Evolutionary conservation across 306 rosid species (phyloP).

Genomic region (Vachellia pachyceras): DNA sequence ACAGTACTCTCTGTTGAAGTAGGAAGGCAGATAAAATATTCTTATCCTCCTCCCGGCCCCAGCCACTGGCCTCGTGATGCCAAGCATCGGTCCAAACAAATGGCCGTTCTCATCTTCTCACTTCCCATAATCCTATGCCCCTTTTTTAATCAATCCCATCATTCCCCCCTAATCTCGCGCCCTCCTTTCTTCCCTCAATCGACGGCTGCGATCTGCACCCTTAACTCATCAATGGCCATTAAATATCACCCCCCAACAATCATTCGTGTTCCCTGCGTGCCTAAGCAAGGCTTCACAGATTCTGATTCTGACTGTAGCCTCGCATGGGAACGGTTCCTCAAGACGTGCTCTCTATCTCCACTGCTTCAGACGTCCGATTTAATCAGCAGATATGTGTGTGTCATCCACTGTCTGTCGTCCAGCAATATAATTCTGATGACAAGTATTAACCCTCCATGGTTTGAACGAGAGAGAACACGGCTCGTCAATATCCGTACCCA

Average conservation of each 20-base stretch:
- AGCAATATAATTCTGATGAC: too few species aligned
- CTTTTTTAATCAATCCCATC: neutral
- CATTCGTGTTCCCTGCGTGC: neutral
- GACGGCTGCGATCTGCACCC: neutral
- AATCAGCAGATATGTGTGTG: too few species aligned
- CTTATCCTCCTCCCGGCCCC: too few species aligned
- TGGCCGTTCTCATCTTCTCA: slow-evolving; percentile 25
- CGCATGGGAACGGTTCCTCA: neutral
- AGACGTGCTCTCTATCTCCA: neutral
- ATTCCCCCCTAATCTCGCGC: slow-evolving; percentile 1
- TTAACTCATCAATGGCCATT: neutral
- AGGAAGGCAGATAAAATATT: neutral
- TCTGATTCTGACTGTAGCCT: too few species aligned
- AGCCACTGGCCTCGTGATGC: neutral
- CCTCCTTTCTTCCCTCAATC: too few species aligned
- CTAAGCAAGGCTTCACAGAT: neutral
- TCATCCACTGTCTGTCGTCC: neutral
- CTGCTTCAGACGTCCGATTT: neutral
- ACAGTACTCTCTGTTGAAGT: neutral
- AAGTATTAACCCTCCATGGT: too few species aligned
- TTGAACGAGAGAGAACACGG: too few species aligned
- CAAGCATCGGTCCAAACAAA: slow-evolving; percentile 37
- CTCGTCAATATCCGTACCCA: too few species aligned
- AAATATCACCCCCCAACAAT: neutral
- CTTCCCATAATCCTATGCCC: neutral